Percentiles rank a stretch among this genome's conserved stretches.
Conservation (phyloP, 352 stramenopile species). For the Pythium diclinum region DNA sequence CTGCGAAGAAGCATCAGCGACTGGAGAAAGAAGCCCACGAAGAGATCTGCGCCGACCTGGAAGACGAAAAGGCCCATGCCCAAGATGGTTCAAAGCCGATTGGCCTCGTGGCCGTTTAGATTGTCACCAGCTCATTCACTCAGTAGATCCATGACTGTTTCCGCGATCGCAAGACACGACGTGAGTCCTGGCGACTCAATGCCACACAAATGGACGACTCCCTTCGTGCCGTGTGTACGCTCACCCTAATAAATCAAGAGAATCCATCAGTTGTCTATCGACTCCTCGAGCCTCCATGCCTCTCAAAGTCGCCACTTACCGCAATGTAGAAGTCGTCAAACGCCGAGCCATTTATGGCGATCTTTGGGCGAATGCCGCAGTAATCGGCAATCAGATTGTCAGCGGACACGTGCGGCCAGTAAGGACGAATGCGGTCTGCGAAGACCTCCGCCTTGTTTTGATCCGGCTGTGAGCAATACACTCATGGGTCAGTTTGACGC, state of each 20-base stretch:
- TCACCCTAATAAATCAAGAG: slow-evolving; percentile 35
- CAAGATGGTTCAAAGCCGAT: not conserved
- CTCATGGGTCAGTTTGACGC: not conserved
- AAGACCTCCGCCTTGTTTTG: slow-evolving; percentile 56
- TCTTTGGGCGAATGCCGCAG: slow-evolving; percentile 95
- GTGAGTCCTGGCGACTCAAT: slow-evolving; percentile 97
- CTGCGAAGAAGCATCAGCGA: slow-evolving; percentile 35
- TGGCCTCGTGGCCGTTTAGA: slow-evolving; percentile 9
- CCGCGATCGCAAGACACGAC: slow-evolving; percentile 79
- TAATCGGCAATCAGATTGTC: slow-evolving; percentile 91
- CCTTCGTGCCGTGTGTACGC: slow-evolving; percentile 67
- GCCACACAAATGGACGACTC: slow-evolving; percentile 91
- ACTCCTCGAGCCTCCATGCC: not conserved
- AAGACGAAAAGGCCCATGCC: slow-evolving; percentile 26
- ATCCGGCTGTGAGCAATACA: slow-evolving; percentile 33
- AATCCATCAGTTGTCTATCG: not conserved
- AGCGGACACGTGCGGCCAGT: slow-evolving; percentile 88
- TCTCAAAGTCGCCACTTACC: slow-evolving; percentile 27
- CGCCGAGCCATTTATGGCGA: slow-evolving; percentile 58
- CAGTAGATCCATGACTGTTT: slow-evolving; percentile 64
- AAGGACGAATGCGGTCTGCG: slow-evolving; percentile 79
- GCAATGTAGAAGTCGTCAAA: slow-evolving; percentile 91
- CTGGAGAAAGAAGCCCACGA: slow-evolving; percentile 39
- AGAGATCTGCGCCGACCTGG: slow-evolving; percentile 29
- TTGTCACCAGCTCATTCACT: slow-evolving; percentile 11